Conservation (phyloP, 768 basidiomycete genomes). For the Phylloporus rhodoxanthus region DNA sequence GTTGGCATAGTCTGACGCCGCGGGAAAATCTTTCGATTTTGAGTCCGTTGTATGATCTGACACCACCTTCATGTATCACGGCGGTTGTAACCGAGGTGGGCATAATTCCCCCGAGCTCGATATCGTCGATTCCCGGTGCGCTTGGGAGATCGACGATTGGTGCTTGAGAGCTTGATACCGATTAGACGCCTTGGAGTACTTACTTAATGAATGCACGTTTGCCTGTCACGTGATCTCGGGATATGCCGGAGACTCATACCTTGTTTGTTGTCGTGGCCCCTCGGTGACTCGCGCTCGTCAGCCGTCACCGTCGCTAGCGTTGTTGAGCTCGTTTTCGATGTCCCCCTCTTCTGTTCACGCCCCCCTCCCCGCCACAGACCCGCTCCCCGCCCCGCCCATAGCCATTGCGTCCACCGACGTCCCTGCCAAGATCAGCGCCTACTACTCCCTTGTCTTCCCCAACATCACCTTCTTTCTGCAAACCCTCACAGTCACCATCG, state of each 20-base stretch:
- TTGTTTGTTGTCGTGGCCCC: constrained; percentile 1
- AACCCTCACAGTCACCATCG: constrained; percentile 90
- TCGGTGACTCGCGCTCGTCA: constrained; percentile 2
- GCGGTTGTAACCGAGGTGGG: constrained; percentile 97
- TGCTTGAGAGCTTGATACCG: constrained; percentile 10
- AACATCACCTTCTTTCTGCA: constrained; percentile 96
- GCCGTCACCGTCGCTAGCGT: constrained; percentile 6
- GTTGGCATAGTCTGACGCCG: constrained; percentile 22
- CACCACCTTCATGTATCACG: constrained; percentile 86
- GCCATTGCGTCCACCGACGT: constrained; percentile 14
- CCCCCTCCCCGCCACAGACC: constrained; percentile 1
- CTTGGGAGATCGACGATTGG: constrained; percentile 32
- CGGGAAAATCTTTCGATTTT: constrained; percentile 64
- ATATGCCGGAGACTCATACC: constrained; percentile 9
- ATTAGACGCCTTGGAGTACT: constrained; percentile 7
- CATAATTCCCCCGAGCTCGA: constrained; percentile 87
- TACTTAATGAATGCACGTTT: constrained; percentile 19
- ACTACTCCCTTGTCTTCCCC: constrained; percentile 90
- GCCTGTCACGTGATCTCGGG: constrained; percentile 15
- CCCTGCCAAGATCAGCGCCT: constrained; percentile 83
- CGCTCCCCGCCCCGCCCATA: constrained; percentile 5
- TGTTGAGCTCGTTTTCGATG: constrained; percentile 19
- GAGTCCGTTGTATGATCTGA: constrained; percentile 90
- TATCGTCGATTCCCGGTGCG: constrained; percentile 76
- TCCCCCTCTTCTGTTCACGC: constrained; percentile 14